Evolutionary conservation across 495 filamentous ascomycete genomes (phyloP).

Genomic region (Penicillium taxi): DNA sequence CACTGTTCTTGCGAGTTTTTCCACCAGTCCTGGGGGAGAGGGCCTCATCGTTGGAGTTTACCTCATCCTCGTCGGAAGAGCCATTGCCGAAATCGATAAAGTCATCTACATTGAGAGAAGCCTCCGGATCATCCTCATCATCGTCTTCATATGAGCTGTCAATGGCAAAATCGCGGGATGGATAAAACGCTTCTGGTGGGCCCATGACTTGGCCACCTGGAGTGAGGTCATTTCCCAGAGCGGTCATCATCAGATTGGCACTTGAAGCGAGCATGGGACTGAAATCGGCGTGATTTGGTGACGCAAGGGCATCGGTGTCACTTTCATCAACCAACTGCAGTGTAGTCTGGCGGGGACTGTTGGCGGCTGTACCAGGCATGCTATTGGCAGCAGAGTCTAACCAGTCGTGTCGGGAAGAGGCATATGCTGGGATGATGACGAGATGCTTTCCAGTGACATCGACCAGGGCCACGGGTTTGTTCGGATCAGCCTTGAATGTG

Average conservation of each 20-base stretch:
- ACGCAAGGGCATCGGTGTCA: conserved; percentile 44
- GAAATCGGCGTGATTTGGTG: conserved; percentile 38
- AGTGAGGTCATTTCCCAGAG: conserved; percentile 48
- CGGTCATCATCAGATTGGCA: conserved; percentile 71
- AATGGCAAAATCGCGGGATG: conserved; percentile 51
- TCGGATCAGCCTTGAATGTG: conserved; percentile 46
- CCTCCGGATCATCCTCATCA: conserved; percentile 59
- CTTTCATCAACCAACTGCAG: conserved; percentile 44
- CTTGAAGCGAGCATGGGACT: conserved; percentile 59
- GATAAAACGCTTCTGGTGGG: conserved; percentile 71
- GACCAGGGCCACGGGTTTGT: conserved; percentile 66
- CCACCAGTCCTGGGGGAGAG: conserved; percentile 28
- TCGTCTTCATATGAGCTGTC: conserved; percentile 48
- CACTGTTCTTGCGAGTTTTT: conserved; percentile 27
- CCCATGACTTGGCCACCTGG: conserved; percentile 61
- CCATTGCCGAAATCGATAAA: conserved; percentile 61
- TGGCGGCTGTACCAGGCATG: conserved; percentile 43
- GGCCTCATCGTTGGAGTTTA: conserved; percentile 34
- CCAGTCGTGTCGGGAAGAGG: conserved; percentile 44
- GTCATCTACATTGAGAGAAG: conserved; percentile 57
- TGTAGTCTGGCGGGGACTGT: conserved; percentile 44
- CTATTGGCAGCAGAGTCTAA: conserved; percentile 42
- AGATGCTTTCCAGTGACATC: conserved; percentile 63
- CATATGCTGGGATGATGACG: conserved; percentile 54
- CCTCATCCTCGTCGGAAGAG: conserved; percentile 42